A percentile compares a stretch with the other conserved stretches of the same genome.
phyloP scores from a whole-genome alignment of 805 yeast genomes.

The Starmerella floris region DNA sequence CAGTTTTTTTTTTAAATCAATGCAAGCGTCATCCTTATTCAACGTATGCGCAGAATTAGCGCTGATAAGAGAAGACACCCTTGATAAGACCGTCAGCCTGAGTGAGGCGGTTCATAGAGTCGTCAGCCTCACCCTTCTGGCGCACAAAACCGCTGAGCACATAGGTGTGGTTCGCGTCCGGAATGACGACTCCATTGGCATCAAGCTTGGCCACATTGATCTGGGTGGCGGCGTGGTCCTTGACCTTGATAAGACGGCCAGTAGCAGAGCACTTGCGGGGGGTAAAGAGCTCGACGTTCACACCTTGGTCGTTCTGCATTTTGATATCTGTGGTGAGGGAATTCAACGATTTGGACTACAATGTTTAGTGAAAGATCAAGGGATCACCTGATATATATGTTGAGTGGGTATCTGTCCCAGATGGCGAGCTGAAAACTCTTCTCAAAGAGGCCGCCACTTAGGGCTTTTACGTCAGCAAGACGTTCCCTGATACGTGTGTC shows the following conservation, averaged over 20 bases:
- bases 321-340: slow-evolving; percentile 22
- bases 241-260: slow-evolving; percentile 98
- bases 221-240: slow-evolving; percentile 99
- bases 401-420: background rate
- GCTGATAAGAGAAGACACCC: slow-evolving; percentile 39
- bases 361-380: slow-evolving; percentile 1
- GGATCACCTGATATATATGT: background rate
- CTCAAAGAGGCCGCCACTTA: background rate
- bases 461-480: slow-evolving; percentile 11
- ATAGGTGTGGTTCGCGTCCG: slow-evolving; percentile 84
- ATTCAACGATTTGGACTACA: background rate
- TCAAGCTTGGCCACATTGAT: slow-evolving; percentile 98
- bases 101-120: slow-evolving; percentile 97
- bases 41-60: slow-evolving; percentile 20
- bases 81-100: slow-evolving; percentile 96
- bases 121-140: slow-evolving; percentile 99
- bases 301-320: slow-evolving; percentile 99
- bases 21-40: background rate
- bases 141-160: slow-evolving; percentile 96
- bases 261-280: slow-evolving; percentile 99
- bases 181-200: slow-evolving; percentile 87
- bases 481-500: no score
- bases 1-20: background rate
- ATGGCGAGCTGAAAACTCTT: slow-evolving; percentile 1
- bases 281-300: slow-evolving; percentile 98